A percentile compares a stretch with the other conserved stretches of the same genome.
These are phyloP conservation scores for Quercus glauca DNA, from an alignment of 306 rosid species.

Conservation along the genomic window DNA sequence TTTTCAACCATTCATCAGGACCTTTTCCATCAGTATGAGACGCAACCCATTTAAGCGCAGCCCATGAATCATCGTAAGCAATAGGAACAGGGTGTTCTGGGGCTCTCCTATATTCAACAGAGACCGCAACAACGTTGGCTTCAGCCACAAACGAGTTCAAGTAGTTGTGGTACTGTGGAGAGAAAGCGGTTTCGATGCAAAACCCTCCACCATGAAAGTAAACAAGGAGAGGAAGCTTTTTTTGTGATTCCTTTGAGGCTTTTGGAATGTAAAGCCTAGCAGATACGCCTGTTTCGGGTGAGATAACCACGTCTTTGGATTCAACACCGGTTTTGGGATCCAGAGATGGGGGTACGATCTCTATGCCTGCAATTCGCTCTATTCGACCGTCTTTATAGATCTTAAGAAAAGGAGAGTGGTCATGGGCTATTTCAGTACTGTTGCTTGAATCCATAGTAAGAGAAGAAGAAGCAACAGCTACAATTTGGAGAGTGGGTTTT, in stretches of 20 bases:
- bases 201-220: slow-evolving; percentile 78
- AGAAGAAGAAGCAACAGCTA: too few relatives aligned
- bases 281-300: slow-evolving; percentile 34
- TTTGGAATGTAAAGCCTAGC: slow-evolving; percentile 56
- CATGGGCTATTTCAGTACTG: too few relatives aligned
- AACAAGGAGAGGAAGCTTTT: slow-evolving; percentile 43
- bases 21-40: too few relatives aligned
- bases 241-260: slow-evolving; percentile 3
- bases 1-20: too few relatives aligned
- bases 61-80: neutral
- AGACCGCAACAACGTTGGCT: slow-evolving; percentile 37
- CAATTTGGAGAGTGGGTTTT: too few relatives aligned
- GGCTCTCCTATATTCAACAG: slow-evolving; percentile 42
- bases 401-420: too few relatives aligned
- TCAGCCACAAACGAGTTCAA: slow-evolving; percentile 28
- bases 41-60: neutral
- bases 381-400: too few relatives aligned
- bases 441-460: too few relatives aligned
- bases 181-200: slow-evolving; percentile 37
- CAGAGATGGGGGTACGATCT: too few relatives aligned
- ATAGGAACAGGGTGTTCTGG: neutral
- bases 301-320: slow-evolving; percentile 4
- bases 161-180: slow-evolving; percentile 37
- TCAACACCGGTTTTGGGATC: too few relatives aligned
- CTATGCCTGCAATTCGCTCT: too few relatives aligned